Evolutionary conservation across 176 grass and related monocot genomes (phyloP).

Genomic region (Oryza rufipogon): DNA sequence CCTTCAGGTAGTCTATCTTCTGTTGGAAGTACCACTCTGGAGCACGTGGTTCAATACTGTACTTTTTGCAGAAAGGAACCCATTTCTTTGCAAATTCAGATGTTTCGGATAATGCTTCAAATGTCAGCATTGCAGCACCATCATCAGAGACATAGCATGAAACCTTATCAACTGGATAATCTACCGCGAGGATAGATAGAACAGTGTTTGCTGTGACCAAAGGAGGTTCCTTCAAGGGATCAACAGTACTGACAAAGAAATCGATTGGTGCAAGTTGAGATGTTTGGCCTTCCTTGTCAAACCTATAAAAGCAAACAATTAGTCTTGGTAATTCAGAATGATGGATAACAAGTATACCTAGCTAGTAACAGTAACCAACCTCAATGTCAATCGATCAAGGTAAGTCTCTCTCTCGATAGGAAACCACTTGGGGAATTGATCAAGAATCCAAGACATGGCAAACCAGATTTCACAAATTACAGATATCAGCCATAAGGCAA

Average conservation of each 20-base stretch:
- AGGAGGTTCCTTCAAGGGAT: constrained; percentile 4
- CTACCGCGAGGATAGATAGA: neutral
- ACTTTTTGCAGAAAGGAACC: constrained; percentile 5
- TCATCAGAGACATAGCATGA: constrained; percentile 1
- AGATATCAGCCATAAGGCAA: constrained; percentile 5
- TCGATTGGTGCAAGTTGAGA: neutral
- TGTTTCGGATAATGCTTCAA: neutral
- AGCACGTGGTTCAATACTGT: neutral
- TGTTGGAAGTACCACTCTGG: constrained; percentile 4
- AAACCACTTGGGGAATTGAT: constrained; percentile 8
- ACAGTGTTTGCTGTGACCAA: neutral
- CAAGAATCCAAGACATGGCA: constrained; percentile 1
- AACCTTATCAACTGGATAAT: neutral
- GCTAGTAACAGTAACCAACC: neutral
- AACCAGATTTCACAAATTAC: constrained; percentile 6
- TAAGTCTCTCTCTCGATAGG: neutral
- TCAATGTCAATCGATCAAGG: constrained; percentile 3
- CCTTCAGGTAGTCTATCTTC: neutral
- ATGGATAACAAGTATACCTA: neutral
- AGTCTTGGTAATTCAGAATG: neutral
- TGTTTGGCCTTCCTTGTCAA: neutral
- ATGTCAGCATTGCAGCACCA: constrained; percentile 7
- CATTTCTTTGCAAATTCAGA: constrained; percentile 6
- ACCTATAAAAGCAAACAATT: neutral
- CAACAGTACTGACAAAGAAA: neutral